Evolutionary conservation across 179 eudicot genomes (phyloP), one percentile per base, ranked within the genome.

Genomic region (Silene noctiflora): DNA sequence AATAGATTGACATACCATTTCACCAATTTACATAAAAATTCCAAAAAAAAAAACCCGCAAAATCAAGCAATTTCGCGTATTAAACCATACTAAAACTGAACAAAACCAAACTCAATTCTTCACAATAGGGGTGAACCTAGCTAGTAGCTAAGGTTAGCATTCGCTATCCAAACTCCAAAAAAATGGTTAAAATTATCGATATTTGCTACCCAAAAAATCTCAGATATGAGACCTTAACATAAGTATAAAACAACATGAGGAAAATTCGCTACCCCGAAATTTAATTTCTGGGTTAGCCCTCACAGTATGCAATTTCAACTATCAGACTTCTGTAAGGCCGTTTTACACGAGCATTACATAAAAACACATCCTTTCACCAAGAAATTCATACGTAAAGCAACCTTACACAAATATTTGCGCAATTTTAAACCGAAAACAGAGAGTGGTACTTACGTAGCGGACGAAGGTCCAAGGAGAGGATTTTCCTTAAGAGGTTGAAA

Each of bases 401-500:
- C 3, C 12, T 8, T 42, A 42, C 13, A 42, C 48, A 9, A 42
- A 42, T 2, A 3, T 14, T 13, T 14, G 6, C 58, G 17, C 58
- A 19, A 53, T 53, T 53, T 53, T 6, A 53, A 14, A 16, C 6
- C 25, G 0, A 17, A 35, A 56, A 62, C n/a, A 62, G 14, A 29
- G 17, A 72, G 14, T 1, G 65, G 14, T 16, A 46, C 81, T 72
- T 85, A 87, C 90, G 90, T 80, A 56, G 73, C 12, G 33, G 90
- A 81, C 1, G 88, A 85, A 13, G 90, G 90, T 1, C 90, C 90
- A 65, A 85, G 76, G 19, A 87, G 85, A 44, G 88, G 90, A 69
- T 87, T 87, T 62, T 87, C 90, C 69, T 76, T 80, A 35, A 85
- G 64, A 72, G 90, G 90, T 56, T 87, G 88, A 68, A 87, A 87